A percentile compares a stretch with the other conserved stretches of the same genome.
Evolutionary conservation across 345 rosid genomes (phyloP).

Genomic region (Cochlearia excelsa): DNA sequence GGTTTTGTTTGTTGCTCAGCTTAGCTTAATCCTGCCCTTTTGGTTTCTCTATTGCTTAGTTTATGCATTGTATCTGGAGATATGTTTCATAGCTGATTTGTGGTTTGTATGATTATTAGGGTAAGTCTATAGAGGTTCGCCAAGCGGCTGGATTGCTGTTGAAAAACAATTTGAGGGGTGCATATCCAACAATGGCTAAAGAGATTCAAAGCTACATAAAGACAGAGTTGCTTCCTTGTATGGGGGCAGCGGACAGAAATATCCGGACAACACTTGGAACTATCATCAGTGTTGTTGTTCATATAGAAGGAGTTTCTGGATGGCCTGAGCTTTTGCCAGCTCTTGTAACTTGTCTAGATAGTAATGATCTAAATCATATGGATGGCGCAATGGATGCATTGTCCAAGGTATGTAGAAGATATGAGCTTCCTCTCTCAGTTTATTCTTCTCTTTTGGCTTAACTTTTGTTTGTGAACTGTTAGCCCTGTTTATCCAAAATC

Average conservation of each 20-base stretch:
- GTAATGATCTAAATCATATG: conserved; percentile 84
- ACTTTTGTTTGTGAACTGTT: neutral
- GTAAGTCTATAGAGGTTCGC: conserved; percentile 76
- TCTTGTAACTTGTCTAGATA: conserved; percentile 74
- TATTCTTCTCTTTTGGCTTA: neutral
- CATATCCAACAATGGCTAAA: conserved; percentile 59
- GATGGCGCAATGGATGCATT: conserved; percentile 99
- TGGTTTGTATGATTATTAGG: conserved; percentile 45
- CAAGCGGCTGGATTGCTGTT: conserved; percentile 97
- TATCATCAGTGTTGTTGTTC: conserved; percentile 72
- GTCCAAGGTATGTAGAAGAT: conserved; percentile 63
- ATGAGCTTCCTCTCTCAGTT: neutral
- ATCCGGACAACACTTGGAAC: conserved; percentile 92
- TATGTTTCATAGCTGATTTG: conserved; percentile 19
- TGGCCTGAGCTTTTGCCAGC: conserved; percentile 94
- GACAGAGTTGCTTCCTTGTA: conserved; percentile 76
- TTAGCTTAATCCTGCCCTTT: neutral
- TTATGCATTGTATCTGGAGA: neutral
- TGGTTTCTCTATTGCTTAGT: neutral
- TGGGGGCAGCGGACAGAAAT: conserved; percentile 85
- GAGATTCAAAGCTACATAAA: conserved; percentile 65
- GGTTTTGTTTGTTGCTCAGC: neutral
- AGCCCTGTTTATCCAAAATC: neutral
- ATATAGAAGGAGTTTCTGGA: conserved; percentile 60
- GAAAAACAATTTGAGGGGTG: conserved; percentile 78